A percentile compares a stretch with the other conserved stretches of the same genome.
Evolutionary conservation across 805 yeast genomes (phyloP).

Genomic region (Metschnikowia rubicola): DNA sequence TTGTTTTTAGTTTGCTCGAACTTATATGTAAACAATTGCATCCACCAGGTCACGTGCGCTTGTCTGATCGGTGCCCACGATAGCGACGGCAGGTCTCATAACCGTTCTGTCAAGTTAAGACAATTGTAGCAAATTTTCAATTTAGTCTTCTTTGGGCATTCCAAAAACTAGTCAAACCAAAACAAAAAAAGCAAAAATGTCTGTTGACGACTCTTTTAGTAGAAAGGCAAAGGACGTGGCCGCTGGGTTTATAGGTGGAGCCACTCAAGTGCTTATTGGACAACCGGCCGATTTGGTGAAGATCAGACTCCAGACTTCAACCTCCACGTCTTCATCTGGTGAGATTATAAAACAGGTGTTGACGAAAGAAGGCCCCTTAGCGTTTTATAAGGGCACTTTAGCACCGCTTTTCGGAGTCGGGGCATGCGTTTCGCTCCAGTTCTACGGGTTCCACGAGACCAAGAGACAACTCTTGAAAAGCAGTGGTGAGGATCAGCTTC

Average conservation of each 20-base stretch:
- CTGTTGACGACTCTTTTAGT: conserved; percentile 33
- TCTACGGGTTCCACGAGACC: conserved; percentile 69
- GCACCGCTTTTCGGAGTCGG: conserved; percentile 44
- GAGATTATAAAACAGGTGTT: conserved; percentile 35
- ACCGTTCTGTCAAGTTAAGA: too few relatives aligned
- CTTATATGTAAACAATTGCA: conserved; percentile 7
- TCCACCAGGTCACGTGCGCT: conserved; percentile 22
- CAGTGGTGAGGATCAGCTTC: conserved; percentile 30
- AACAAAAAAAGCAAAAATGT: not conserved
- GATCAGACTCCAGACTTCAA: conserved; percentile 39
- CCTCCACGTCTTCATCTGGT: conserved; percentile 27
- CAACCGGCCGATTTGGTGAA: conserved; percentile 47
- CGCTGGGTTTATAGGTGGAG: conserved; percentile 47
- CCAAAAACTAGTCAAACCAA: too few relatives aligned
- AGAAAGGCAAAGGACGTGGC: conserved; percentile 41
- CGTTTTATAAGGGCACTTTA: conserved; percentile 45
- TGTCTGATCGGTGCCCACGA: conserved; percentile 11
- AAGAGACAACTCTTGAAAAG: conserved; percentile 49
- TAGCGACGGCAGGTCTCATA: conserved; percentile 4
- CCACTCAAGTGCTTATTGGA: conserved; percentile 45
- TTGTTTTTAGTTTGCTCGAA: not conserved
- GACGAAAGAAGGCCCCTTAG: conserved; percentile 39
- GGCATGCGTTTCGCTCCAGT: conserved; percentile 65
- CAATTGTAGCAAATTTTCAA: not conserved
- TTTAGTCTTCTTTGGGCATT: not conserved